A percentile compares a stretch with the other conserved stretches of the same genome.
These are phyloP conservation scores for Podila clonocystis DNA, from an alignment of 192 early-diverging fungal genomes.

Conservation along the genomic window DNA sequence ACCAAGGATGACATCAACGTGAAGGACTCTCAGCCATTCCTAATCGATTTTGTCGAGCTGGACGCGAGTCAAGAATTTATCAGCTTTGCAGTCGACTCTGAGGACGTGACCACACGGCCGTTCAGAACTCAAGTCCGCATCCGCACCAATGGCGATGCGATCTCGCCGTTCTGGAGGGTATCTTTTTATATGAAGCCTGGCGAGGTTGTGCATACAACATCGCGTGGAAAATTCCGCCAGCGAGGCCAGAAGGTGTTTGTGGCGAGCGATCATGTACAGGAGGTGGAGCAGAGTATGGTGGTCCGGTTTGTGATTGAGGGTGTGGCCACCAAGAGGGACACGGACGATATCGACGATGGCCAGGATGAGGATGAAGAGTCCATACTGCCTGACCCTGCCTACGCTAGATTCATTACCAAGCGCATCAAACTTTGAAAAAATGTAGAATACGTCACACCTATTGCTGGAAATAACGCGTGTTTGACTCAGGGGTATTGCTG, in stretches of 20 bases:
- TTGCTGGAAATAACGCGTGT: too few relatives aligned
- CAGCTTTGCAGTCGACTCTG: not conserved
- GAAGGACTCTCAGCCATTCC: constrained; percentile 7
- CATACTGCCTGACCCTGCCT: constrained; percentile 20
- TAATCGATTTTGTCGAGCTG: constrained; percentile 39
- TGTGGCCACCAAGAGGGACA: not conserved
- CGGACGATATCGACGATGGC: not conserved
- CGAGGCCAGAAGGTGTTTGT: constrained; percentile 13
- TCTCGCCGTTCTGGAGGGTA: constrained; percentile 24
- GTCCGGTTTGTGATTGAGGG: constrained; percentile 47
- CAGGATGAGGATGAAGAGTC: not conserved
- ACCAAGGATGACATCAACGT: not conserved
- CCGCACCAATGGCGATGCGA: constrained; percentile 25
- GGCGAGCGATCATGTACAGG: constrained; percentile 16
- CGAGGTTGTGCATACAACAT: constrained; percentile 2
- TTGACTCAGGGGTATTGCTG: too few relatives aligned
- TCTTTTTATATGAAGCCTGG: constrained; percentile 40
- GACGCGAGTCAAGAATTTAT: constrained; percentile 16
- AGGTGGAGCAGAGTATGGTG: constrained; percentile 31
- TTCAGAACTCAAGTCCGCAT: constrained; percentile 48
- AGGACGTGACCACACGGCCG: not conserved
- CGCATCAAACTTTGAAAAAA: not conserved
- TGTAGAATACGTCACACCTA: too few relatives aligned
- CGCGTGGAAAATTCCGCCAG: constrained; percentile 21
- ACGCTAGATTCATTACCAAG: constrained; percentile 16